Evolutionary conservation across 2,329 filamentous ascomycete genomes (phyloP), one percentile per base, ranked within the genome.

Genomic region (Alternaria infectoria): DNA sequence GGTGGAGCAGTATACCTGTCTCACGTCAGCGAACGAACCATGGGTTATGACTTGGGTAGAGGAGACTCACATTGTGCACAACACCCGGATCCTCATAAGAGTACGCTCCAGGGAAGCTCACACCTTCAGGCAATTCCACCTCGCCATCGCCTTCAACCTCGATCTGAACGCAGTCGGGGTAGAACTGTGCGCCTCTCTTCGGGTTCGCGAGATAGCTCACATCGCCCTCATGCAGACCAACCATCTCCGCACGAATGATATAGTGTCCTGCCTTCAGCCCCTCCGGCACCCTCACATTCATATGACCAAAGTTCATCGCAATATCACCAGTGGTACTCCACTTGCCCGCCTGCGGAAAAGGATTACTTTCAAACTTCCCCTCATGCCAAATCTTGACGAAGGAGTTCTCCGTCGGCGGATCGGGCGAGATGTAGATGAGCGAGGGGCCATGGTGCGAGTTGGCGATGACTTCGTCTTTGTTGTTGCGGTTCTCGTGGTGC

Each of bases 81-180:
- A 80, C 74, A 2, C 77, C 73, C 1, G 79, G 78, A 45, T 79
- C 76, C 7, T 74, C 69, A 32, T 78, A 78, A 36, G 72, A 69
- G 67, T 82, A 83, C 21, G 74, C 78, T 13, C 79, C 77, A 26
- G 83, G 80, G 70, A 86, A 83, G 69, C 82, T 79, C 26, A 85
- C 85, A 59, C 76, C 76, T 17, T 73, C 64, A 1, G 77, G 78
- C 6, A 80, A 65, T 44, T 72, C 67, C 8, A 75, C 69, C 25
- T 40, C 64, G 5, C 77, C 78, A 40, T 71, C 65, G 2, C 75
- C 76, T 5, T 68, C 73, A n/a, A 82, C 77, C 51, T 78, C 75
- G 40, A 82, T 73, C 61, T 82, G 80, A 26, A 81, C 75, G 68
- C 80, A 83, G 63, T 80, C 78, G 54, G 80, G 78, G 59, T 83